Evolutionary conservation across 768 basidiomycete genomes (phyloP), one percentile per base, ranked within the genome.

Genomic region (Roridomyces roridus): DNA sequence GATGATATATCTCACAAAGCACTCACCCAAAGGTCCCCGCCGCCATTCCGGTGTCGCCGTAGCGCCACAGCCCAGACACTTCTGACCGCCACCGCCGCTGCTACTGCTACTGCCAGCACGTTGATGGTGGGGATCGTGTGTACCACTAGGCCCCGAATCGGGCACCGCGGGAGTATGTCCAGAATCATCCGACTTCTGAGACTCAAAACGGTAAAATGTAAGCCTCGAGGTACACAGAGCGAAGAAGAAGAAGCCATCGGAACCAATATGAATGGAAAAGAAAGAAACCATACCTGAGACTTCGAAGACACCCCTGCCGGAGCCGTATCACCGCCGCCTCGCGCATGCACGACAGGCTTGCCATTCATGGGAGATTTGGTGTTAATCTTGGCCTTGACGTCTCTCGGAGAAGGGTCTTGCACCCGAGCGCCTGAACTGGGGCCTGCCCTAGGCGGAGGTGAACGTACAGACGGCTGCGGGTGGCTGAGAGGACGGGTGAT

Each of bases 41-140:
- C 91, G 79, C 91, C 92, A 94, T 76, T 94, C 91, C 6, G 91
- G 91, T 60, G 91, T 94, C 52, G 90, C 87, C 15, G 92, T 94
- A 59, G 91, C 91, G 65, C 76, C 81, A 74, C 91, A 94, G 28
- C 91, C 92, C 28, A 91, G 77, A 72, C 91, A 94, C 23, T 82
- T 88, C 69, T 92, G 91, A 15, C 46, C 15, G 24, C 31, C 46
- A 5, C 48, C 31, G 24, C 50, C 39, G 20, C 56, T 29, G 51
- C 51, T 29, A 42, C 56, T 37, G 51, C 46, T 29, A 39, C 35
- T 42, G 6, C 50, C 25, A 21, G 46, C 41, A 20, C 56, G 29
- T 46, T 46, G 28, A 44, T 40, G 44, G 35, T 35, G 49, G 11
- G 29, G 15, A 31, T 59, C 51, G 5, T 44, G 46, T 11, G 51